Evolutionary conservation across 129 eudicot species (phyloP).

Genomic region (Flaveria robusta): DNA sequence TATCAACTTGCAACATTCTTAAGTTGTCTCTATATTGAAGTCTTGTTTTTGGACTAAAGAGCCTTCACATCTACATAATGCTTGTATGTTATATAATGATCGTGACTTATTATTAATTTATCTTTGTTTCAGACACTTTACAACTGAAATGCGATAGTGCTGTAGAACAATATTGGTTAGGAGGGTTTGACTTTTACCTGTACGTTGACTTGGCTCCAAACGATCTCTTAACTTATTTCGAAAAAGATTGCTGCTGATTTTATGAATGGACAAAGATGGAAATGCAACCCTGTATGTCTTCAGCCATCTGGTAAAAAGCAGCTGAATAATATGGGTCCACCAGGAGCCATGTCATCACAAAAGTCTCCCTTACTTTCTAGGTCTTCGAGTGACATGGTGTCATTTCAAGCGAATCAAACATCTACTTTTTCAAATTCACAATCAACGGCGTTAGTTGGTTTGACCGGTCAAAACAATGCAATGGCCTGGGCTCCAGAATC

Average conservation of each 20-base stretch:
- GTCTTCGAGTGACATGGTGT: constrained; percentile 34
- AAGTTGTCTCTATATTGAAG: constrained; percentile 1
- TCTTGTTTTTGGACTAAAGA: background rate
- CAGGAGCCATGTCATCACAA: constrained; percentile 48
- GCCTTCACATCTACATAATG: background rate
- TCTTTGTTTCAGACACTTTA: constrained; percentile 23
- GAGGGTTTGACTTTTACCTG: constrained; percentile 20
- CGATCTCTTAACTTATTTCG: background rate
- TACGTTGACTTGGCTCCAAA: constrained; percentile 30
- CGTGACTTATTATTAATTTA: constrained; percentile 4
- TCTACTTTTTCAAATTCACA: constrained; percentile 33
- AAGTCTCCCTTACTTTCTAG: constrained; percentile 44
- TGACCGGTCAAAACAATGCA: constrained; percentile 40
- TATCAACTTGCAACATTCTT: background rate
- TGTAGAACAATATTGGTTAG: no score
- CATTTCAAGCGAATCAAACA: constrained; percentile 43
- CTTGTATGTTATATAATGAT: background rate
- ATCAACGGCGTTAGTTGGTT: constrained; percentile 29
- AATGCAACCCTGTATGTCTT: constrained; percentile 43
- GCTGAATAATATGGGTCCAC: constrained; percentile 37
- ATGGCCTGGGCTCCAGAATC: constrained; percentile 57
- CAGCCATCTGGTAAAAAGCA: constrained; percentile 48
- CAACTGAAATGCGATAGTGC: constrained; percentile 2
- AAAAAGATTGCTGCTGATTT: constrained; percentile 16
- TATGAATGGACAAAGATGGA: constrained; percentile 51